phyloP scores from a whole-genome alignment of 192 early-diverging fungal genomes.

The Coemansia aciculifera region DNA sequence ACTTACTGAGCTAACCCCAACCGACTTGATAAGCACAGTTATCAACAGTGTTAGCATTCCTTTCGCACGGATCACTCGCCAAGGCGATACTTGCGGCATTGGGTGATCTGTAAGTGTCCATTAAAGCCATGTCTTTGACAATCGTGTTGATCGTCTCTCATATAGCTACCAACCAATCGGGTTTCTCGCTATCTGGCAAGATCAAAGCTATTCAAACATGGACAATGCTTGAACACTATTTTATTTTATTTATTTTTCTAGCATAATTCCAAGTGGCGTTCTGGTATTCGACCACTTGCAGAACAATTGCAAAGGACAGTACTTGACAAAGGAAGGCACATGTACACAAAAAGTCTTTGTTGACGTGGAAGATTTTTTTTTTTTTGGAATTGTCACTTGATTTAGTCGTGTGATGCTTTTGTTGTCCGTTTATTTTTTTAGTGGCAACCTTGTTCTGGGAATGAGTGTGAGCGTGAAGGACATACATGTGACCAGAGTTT shows the following conservation, averaged over 20 bases:
- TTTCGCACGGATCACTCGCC: neutral
- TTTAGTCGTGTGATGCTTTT: neutral
- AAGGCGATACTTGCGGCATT: neutral
- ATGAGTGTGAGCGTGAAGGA: neutral
- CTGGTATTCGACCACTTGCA: neutral
- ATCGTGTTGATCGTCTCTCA: neutral
- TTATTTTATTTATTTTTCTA: neutral
- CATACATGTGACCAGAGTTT: neutral
- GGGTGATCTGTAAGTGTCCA: neutral
- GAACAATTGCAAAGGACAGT: neutral
- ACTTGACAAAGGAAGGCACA: neutral
- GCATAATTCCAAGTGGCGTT: neutral
- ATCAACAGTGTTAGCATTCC: neutral
- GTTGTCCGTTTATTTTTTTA: neutral
- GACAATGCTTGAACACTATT: neutral
- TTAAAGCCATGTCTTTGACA: neutral
- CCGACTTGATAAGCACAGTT: neutral
- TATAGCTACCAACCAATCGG: neutral
- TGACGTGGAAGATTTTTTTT: neutral
- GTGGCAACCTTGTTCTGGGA: neutral
- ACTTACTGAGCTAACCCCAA: neutral
- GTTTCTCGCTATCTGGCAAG: neutral
- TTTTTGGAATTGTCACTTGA: slow-evolving; percentile 1
- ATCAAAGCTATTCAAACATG: neutral
- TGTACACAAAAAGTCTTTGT: neutral